phyloP scores from a whole-genome alignment of 306 rosid genomes.

The Castanea crenata region DNA sequence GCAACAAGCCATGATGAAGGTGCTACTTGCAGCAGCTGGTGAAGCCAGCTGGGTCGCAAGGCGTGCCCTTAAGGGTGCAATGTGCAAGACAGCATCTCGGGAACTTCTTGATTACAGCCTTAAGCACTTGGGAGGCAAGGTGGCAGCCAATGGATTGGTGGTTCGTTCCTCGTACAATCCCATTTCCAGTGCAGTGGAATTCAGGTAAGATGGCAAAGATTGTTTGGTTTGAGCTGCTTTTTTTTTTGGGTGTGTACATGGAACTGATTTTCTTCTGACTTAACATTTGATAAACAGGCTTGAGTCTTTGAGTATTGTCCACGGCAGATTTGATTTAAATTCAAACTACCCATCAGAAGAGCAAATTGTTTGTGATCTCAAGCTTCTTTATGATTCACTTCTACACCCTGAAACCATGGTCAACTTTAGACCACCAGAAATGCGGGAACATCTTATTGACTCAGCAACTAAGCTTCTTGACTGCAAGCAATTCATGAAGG shows the following conservation, averaged over 20 bases:
- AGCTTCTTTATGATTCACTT: constrained; percentile 43
- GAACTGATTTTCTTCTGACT: neutral
- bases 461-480: constrained; percentile 70
- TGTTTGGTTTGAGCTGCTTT: neutral
- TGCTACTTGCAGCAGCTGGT: constrained; percentile 37
- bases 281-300: constrained; percentile 38
- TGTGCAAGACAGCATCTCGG: constrained; percentile 41
- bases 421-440: constrained; percentile 20
- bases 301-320: constrained; percentile 17
- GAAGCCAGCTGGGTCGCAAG: constrained; percentile 47
- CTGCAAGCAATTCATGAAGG: constrained; percentile 77
- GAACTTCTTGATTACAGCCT: constrained; percentile 67
- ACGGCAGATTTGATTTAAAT: constrained; percentile 15
- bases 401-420: constrained; percentile 58
- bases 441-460: constrained; percentile 40
- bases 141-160: constrained; percentile 44
- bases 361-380: constrained; percentile 50
- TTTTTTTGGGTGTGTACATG: neutral
- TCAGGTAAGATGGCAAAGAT: constrained; percentile 37
- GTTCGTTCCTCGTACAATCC: constrained; percentile 50
- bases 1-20: constrained; percentile 52
- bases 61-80: constrained; percentile 57
- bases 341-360: constrained; percentile 38
- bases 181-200: constrained; percentile 41
- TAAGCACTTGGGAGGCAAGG: constrained; percentile 51